Evolutionary conservation across 2,329 filamentous ascomycete genomes (phyloP).

Genomic region (Pseudohalonectria lignicola): DNA sequence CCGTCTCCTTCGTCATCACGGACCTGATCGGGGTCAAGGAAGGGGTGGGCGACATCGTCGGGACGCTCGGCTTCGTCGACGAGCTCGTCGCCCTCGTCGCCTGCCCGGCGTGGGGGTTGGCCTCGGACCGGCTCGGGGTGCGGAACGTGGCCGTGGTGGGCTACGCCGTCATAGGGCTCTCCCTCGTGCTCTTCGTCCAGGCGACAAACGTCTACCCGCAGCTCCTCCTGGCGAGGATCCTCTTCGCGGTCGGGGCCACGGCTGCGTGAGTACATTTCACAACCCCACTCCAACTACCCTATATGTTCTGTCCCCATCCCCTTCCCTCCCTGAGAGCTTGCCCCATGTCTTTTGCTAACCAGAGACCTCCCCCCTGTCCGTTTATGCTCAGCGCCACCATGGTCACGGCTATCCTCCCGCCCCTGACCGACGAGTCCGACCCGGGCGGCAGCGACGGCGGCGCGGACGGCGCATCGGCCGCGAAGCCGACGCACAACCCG

Average conservation of each 20-base stretch:
- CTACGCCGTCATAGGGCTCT: conserved; percentile 69
- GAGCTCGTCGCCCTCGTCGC: conserved; percentile 73
- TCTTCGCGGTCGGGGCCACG: conserved; percentile 88
- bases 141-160: conserved; percentile 63
- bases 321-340: no score
- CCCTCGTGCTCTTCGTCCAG: conserved; percentile 74
- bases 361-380: background rate
- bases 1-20: conserved; percentile 74
- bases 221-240: conserved; percentile 68
- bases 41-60: conserved; percentile 68
- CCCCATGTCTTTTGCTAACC: no score
- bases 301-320: background rate
- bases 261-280: conserved; percentile 53
- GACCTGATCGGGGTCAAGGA: conserved; percentile 66
- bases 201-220: conserved; percentile 81
- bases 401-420: conserved; percentile 90
- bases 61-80: conserved; percentile 75
- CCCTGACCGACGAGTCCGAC: conserved; percentile 42
- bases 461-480: no score
- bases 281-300: no score
- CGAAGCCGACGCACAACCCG: conserved; percentile 25
- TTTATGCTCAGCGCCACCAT: conserved; percentile 57
- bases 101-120: conserved; percentile 68
- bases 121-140: conserved; percentile 69
- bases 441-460: conserved; percentile 7